Percentiles rank a stretch among this genome's conserved stretches.
These are phyloP conservation scores for Amanita pallidorosea DNA, from an alignment of 768 basidiomycete genomes.

Conservation along the genomic window DNA sequence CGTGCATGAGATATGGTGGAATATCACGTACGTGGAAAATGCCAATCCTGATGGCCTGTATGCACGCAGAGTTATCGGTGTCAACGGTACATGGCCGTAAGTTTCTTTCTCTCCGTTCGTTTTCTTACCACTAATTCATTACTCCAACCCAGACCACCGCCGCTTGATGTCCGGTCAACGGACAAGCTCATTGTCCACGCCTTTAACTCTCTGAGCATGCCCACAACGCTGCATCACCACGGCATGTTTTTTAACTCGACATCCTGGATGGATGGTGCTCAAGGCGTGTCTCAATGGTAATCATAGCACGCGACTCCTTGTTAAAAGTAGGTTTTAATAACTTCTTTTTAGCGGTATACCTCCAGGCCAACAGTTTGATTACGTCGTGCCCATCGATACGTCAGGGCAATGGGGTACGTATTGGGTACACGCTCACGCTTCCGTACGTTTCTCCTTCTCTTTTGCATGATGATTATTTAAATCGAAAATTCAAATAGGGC, in stretches of 20 bases:
- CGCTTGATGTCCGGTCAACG: slow-evolving; percentile 56
- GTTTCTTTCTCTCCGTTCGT: slow-evolving; percentile 14
- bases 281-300: slow-evolving; percentile 82
- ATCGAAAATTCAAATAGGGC: slow-evolving; percentile 30
- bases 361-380: slow-evolving; percentile 57
- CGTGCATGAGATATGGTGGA: slow-evolving; percentile 78
- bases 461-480: not conserved
- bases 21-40: slow-evolving; percentile 73
- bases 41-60: slow-evolving; percentile 80
- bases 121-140: not conserved
- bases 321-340: not conserved
- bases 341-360: slow-evolving; percentile 59
- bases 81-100: slow-evolving; percentile 92
- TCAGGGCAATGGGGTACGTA: slow-evolving; percentile 73
- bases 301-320: slow-evolving; percentile 9
- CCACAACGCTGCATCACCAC: slow-evolving; percentile 79
- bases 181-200: slow-evolving; percentile 76
- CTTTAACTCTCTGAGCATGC: slow-evolving; percentile 54
- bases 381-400: slow-evolving; percentile 58
- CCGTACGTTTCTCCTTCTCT: slow-evolving; percentile 20
- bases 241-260: slow-evolving; percentile 91
- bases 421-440: slow-evolving; percentile 68
- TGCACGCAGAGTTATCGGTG: slow-evolving; percentile 69
- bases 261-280: slow-evolving; percentile 85
- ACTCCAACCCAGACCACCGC: slow-evolving; percentile 63